A percentile compares a stretch with the other conserved stretches of the same genome.
Evolutionary conservation across 2,329 filamentous ascomycete genomes (phyloP).

Genomic region (Neonectria magnoliae): DNA sequence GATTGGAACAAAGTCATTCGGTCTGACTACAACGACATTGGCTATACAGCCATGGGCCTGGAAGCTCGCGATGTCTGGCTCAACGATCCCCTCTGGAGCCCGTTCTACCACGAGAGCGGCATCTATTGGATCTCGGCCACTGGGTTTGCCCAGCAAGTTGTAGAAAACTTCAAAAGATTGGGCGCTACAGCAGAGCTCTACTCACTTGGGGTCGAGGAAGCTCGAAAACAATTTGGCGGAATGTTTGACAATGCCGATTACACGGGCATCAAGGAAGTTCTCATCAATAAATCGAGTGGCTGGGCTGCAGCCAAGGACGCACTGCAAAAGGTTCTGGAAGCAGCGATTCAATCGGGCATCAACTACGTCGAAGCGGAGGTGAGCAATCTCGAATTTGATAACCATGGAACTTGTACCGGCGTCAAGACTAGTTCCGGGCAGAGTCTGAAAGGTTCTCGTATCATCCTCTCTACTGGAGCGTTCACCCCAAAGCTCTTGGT

Average conservation of each 20-base stretch:
- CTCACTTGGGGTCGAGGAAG: background rate
- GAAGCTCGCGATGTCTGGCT: background rate
- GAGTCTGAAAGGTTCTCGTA: background rate
- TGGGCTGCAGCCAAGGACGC: background rate
- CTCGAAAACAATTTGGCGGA: background rate
- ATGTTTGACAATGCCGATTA: background rate
- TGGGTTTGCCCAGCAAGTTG: background rate
- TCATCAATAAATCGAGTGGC: background rate
- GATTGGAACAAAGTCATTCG: conserved; percentile 38
- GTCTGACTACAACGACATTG: conserved; percentile 29
- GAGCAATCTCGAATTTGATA: background rate
- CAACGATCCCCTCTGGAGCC: background rate
- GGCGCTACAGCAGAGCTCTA: background rate
- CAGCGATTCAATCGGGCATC: background rate
- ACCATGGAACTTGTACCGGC: background rate
- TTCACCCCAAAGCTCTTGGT: conserved; percentile 6
- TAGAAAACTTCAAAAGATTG: background rate
- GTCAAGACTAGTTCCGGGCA: background rate
- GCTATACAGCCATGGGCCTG: background rate
- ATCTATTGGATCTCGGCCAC: background rate
- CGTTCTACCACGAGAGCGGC: conserved; percentile 1
- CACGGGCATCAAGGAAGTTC: background rate
- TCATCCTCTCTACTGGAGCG: background rate
- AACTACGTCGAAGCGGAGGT: background rate
- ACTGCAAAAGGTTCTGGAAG: background rate